These are phyloP conservation scores for Kluyveromyces sp. DNA, from an alignment of 1,139 yeast species.

Conservation along the genomic window DNA sequence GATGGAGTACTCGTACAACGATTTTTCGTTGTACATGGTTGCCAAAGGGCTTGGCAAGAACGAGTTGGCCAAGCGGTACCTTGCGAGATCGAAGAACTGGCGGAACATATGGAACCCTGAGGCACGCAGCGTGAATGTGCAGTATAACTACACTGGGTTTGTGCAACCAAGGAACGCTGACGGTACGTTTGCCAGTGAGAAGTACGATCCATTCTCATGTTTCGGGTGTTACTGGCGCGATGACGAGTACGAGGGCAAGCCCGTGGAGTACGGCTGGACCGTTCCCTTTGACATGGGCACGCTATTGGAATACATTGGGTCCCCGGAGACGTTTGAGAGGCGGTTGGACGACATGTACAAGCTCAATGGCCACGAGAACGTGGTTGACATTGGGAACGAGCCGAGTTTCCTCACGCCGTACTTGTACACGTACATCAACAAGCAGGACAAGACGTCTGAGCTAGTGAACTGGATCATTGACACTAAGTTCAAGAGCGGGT, in stretches of 20 bases:
- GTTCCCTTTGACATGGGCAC: constrained; percentile 34
- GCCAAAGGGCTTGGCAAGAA: constrained; percentile 31
- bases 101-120: constrained; percentile 34
- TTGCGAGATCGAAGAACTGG: constrained; percentile 34
- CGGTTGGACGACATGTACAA: constrained; percentile 36
- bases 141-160: constrained; percentile 30
- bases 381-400: constrained; percentile 34
- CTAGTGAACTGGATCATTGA: constrained; percentile 31
- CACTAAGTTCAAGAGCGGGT: constrained; percentile 27
- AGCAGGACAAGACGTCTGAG: constrained; percentile 31
- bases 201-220: constrained; percentile 31
- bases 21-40: constrained; percentile 33
- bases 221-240: constrained; percentile 33
- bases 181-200: constrained; percentile 25
- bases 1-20: constrained; percentile 36
- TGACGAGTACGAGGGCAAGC: constrained; percentile 30
- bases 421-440: constrained; percentile 30
- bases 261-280: constrained; percentile 33
- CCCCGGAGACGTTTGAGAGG: constrained; percentile 25
- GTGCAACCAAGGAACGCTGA: constrained; percentile 32
- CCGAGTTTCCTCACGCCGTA: constrained; percentile 34
- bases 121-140: constrained; percentile 16
- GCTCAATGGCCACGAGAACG: constrained; percentile 25
- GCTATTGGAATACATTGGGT: constrained; percentile 29
- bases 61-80: constrained; percentile 29